A percentile compares a stretch with the other conserved stretches of the same genome.
These are phyloP conservation scores for Pulveroboletus ravenelii DNA, from an alignment of 768 basidiomycete species.

Conservation along the genomic window DNA sequence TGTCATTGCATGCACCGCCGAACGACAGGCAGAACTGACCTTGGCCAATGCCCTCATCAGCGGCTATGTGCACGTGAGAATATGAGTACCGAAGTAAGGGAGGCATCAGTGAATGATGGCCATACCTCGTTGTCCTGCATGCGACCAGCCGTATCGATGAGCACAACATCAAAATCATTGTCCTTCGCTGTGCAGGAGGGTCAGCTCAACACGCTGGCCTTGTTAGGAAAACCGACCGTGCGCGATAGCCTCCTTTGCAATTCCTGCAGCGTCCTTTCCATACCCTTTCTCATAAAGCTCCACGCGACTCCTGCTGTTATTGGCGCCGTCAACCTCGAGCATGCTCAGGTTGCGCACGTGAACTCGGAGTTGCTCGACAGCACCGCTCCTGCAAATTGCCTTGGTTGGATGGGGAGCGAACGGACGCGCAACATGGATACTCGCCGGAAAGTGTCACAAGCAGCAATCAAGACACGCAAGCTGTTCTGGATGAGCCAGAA, in stretches of 20 bases:
- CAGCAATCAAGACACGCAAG: constrained; percentile 89
- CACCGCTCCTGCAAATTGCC: constrained; percentile 64
- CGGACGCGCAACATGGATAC: constrained; percentile 11
- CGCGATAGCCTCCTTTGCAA: constrained; percentile 90
- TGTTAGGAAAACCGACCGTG: constrained; percentile 56
- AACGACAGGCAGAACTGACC: constrained; percentile 34
- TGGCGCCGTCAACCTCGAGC: constrained; percentile 67
- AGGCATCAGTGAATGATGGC: neutral
- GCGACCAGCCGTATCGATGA: constrained; percentile 96
- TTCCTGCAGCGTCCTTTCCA: constrained; percentile 98
- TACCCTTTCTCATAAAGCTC: constrained; percentile 96
- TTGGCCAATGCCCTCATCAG: constrained; percentile 98
- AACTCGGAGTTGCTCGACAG: constrained; percentile 97
- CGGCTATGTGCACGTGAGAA: constrained; percentile 46
- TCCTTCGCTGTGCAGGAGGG: constrained; percentile 58
- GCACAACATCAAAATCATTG: constrained; percentile 90
- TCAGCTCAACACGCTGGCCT: neutral
- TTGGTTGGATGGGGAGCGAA: neutral
- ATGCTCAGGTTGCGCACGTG: constrained; percentile 93
- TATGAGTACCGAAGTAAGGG: neutral
- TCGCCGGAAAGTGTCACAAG: constrained; percentile 94
- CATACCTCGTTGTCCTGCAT: constrained; percentile 99
- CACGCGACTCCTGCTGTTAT: constrained; percentile 69
- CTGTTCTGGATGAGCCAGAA: constrained; percentile 99
- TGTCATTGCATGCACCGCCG: neutral